Percentiles rank a stretch among this genome's conserved stretches.
Conservation (phyloP, 2,329 filamentous ascomycete genomes). For the Nemania abortiva region DNA sequence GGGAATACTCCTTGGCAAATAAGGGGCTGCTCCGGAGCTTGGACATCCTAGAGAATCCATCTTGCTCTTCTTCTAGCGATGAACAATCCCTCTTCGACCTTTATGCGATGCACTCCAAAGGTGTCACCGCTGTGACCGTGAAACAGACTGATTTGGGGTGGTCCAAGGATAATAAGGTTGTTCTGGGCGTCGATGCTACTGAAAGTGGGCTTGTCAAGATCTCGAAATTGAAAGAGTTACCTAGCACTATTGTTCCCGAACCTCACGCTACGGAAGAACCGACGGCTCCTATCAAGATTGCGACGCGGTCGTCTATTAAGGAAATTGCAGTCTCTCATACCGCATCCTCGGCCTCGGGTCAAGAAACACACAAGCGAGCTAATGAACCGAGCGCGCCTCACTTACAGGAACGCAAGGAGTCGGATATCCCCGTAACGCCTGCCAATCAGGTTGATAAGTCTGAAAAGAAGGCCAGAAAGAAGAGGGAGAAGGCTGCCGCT, state of each 20-base stretch:
- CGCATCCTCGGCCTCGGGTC: constrained; percentile 38
- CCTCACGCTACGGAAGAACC: constrained; percentile 60
- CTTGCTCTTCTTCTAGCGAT: constrained; percentile 71
- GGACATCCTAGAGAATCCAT: constrained; percentile 83
- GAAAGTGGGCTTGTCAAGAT: constrained; percentile 80
- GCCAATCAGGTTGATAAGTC: constrained; percentile 50
- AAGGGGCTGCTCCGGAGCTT: constrained; percentile 90
- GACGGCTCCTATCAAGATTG: constrained; percentile 48
- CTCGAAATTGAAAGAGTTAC: constrained; percentile 71
- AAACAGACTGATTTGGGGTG: constrained; percentile 92
- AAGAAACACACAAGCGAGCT: constrained; percentile 46
- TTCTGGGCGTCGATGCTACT: constrained; percentile 81
- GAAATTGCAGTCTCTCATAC: constrained; percentile 46
- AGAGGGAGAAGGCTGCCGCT: constrained; percentile 68
- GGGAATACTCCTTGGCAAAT: constrained; percentile 91
- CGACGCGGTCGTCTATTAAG: constrained; percentile 44
- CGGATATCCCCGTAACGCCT: constrained; percentile 45
- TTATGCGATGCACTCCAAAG: constrained; percentile 97
- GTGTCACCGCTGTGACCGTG: constrained; percentile 89
- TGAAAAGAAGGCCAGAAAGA: constrained; percentile 52
- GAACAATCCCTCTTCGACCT: constrained; percentile 89
- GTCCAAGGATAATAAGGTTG: constrained; percentile 89
- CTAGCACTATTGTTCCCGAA: constrained; percentile 61
- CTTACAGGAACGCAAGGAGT: constrained; percentile 49
- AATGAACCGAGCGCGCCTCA: constrained; percentile 41